Percentiles rank a stretch among this genome's conserved stretches.
Evolutionary conservation across 2,329 filamentous ascomycete genomes (phyloP).

Genomic region (Fusarium verticillioides): DNA sequence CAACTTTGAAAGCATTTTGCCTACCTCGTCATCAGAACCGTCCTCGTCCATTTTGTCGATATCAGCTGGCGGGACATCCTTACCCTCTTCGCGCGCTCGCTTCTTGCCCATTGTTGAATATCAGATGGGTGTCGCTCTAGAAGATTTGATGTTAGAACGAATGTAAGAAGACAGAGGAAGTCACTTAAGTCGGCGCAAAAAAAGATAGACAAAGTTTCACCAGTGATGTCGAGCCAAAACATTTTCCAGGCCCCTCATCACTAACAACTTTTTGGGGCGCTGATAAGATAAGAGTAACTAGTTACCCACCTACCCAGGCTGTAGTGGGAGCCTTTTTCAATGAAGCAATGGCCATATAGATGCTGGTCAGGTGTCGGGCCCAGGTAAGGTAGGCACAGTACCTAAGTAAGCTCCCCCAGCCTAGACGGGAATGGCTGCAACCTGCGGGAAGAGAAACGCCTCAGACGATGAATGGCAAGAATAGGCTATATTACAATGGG

Average conservation of each 20-base stretch:
- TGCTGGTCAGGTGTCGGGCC: slow-evolving; percentile 28
- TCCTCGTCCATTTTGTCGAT: slow-evolving; percentile 63
- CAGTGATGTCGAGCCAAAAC: slow-evolving; percentile 43
- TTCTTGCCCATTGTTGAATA: slow-evolving; percentile 60
- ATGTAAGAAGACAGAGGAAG: background rate
- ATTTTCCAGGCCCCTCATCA: slow-evolving; percentile 58
- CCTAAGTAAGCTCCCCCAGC: slow-evolving; percentile 6
- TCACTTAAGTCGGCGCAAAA: background rate
- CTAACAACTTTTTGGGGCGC: slow-evolving; percentile 44
- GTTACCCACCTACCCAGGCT: background rate
- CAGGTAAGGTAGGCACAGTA: background rate
- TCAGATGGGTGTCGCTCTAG: background rate
- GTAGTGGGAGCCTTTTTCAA: slow-evolving; percentile 25
- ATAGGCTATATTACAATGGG: background rate
- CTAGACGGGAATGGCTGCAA: slow-evolving; percentile 1
- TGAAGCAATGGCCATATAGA: background rate
- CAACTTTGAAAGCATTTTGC: slow-evolving; percentile 24
- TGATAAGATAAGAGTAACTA: slow-evolving; percentile 36
- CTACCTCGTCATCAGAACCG: slow-evolving; percentile 65
- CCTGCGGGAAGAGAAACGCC: background rate
- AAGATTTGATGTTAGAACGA: background rate
- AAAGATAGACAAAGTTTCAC: slow-evolving; percentile 7
- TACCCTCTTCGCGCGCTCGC: slow-evolving; percentile 60
- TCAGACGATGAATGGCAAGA: background rate
- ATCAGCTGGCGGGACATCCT: slow-evolving; percentile 53